Conservation (phyloP, 441 rosid genomes). For the Biscutella laevigata region DNA sequence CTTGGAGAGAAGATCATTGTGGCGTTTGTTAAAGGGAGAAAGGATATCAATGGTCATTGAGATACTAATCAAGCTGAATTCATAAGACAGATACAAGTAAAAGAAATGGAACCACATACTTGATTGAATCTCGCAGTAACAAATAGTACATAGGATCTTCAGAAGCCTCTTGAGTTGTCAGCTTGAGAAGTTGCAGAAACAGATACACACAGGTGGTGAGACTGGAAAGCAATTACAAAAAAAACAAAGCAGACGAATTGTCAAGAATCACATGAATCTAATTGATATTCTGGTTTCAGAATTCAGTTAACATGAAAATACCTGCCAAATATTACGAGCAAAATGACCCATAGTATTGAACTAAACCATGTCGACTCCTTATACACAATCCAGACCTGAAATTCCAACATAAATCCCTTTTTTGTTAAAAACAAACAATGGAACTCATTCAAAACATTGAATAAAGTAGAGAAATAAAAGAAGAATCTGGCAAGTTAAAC, state of each 20-base stretch:
- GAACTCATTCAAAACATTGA: too few relatives aligned
- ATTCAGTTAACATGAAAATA: conserved; percentile 13
- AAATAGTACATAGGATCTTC: conserved; percentile 67
- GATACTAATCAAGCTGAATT: neutral
- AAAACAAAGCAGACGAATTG: neutral
- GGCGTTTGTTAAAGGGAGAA: too few relatives aligned
- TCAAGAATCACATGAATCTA: neutral
- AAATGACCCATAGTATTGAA: conserved; percentile 46
- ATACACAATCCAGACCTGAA: conserved; percentile 67
- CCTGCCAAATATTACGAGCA: conserved; percentile 68
- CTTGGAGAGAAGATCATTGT: neutral
- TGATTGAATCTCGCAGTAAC: conserved; percentile 36
- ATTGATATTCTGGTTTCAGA: neutral
- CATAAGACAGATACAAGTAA: neutral
- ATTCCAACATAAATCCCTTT: neutral
- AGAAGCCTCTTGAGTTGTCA: conserved; percentile 53
- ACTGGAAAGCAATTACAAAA: conserved; percentile 30
- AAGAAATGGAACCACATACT: conserved; percentile 34
- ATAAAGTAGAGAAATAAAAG: too few relatives aligned
- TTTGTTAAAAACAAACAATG: neutral
- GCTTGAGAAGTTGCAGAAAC: conserved; percentile 56
- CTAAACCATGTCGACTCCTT: conserved; percentile 43
- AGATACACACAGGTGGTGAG: conserved; percentile 50
- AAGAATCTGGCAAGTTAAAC: neutral
- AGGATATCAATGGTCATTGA: neutral